Evolutionary conservation across 2,329 filamentous ascomycete species (phyloP), one percentile per base, ranked within the genome.

Genomic region (Aureobasidium pullulans): DNA sequence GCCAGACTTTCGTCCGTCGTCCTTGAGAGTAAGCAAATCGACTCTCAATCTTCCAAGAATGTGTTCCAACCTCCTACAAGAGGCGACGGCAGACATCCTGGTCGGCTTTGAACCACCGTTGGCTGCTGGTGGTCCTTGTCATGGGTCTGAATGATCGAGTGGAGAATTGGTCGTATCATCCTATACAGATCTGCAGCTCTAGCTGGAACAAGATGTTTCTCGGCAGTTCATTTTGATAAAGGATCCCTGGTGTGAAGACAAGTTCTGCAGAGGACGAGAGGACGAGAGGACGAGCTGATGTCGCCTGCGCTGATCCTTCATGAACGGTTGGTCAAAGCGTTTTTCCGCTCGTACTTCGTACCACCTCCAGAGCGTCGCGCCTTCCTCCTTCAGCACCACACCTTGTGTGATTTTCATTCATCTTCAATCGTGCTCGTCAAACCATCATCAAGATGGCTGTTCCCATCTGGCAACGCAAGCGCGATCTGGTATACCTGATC

Each of bases 401-500:
- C 13, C 34, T 40, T 16, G 23, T 52, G 9, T 52, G 7, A 39
- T 6, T 7, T 52, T 7, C 15, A 16, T 40, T n/a, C 34, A 31
- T 31, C 8, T 9, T n/a, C 16, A 37, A 40, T 10, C n/a, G 36
- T 31, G 11, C 23, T 37, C 7, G 34, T 9, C 47, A 29, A 23
- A 1, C 10, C 23, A 11, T 23, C 23, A n/a, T 7, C 36, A 40
- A 10, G 16, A 72, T 73, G 71, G 67, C 67, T 15, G 57, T 59
- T 3, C 66, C 67, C 1, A 70, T 75, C 15, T 66, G 71, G 32
- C 62, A 64, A 23, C 71, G 77, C 48, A 78, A 77, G 67, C 69
- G 69, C 19, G 78, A 81, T 60, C 62, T 78, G 4, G 61, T 76
- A 32, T 83, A 83, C 64, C 74, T 87, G 5, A 64, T 78, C 40